A percentile compares a stretch with the other conserved stretches of the same genome.
These are phyloP conservation scores for Elsinoe perseae DNA, from an alignment of 2,329 filamentous ascomycete species.

Conservation along the genomic window DNA sequence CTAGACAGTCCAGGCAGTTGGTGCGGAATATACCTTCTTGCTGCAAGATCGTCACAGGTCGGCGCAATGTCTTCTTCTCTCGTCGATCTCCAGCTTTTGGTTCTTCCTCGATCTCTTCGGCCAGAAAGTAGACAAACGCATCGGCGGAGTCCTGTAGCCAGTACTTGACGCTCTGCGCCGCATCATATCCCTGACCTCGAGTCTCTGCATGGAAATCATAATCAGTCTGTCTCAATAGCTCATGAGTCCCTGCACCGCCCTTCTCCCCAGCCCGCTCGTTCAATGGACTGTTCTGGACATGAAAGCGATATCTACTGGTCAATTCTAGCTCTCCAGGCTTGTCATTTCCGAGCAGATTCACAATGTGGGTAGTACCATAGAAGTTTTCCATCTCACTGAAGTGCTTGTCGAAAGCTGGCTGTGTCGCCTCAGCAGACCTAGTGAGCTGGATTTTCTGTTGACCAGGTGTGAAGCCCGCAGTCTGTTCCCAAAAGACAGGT, in stretches of 20 bases:
- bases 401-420: slow-evolving; percentile 92
- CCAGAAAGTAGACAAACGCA: slow-evolving; percentile 85
- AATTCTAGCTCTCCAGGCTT: slow-evolving; percentile 83
- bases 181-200: slow-evolving; percentile 81
- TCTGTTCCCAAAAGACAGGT: slow-evolving; percentile 95
- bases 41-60: slow-evolving; percentile 64
- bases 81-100: slow-evolving; percentile 30
- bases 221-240: slow-evolving; percentile 71
- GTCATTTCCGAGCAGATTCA: slow-evolving; percentile 86
- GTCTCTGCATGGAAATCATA: slow-evolving; percentile 98
- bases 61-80: slow-evolving; percentile 31
- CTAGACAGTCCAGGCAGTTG: slow-evolving; percentile 92
- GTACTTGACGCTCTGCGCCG: slow-evolving; percentile 72
- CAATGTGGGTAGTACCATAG: slow-evolving; percentile 85
- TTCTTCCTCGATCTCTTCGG: slow-evolving; percentile 59
- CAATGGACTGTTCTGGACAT: slow-evolving; percentile 67
- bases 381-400: slow-evolving; percentile 77
- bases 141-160: slow-evolving; percentile 74
- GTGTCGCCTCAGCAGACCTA: slow-evolving; percentile 78
- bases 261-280: slow-evolving; percentile 37
- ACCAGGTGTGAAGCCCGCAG: slow-evolving; percentile 75
- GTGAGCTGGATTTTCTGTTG: slow-evolving; percentile 94
- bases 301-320: slow-evolving; percentile 68
- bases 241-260: slow-evolving; percentile 52
- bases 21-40: slow-evolving; percentile 95